Evolutionary conservation across 768 basidiomycete species (phyloP).

Genomic region (Lactarius sp.): DNA sequence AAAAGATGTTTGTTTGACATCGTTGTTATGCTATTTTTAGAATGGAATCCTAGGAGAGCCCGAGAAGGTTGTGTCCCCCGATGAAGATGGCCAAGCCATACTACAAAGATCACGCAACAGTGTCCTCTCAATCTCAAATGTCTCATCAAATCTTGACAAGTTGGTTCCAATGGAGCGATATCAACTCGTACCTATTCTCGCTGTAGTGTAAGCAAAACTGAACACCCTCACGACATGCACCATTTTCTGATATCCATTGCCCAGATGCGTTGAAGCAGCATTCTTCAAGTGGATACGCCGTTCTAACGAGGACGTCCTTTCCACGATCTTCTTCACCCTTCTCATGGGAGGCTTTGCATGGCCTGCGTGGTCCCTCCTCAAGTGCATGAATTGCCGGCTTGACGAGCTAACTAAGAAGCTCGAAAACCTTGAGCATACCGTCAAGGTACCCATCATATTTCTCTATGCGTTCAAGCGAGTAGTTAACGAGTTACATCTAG

Average conservation of each 20-base stretch:
- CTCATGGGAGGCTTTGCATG: slow-evolving; percentile 5
- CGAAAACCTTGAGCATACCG: slow-evolving; percentile 3
- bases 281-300: not conserved
- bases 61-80: not conserved
- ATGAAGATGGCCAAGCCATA: not conserved
- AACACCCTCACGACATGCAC: not conserved
- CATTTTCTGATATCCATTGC: not conserved
- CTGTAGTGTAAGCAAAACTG: slow-evolving; percentile 3
- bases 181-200: not conserved
- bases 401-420: not conserved
- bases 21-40: not conserved
- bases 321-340: slow-evolving; percentile 2
- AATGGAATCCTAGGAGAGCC: not conserved
- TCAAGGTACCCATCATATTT: not conserved
- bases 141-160: slow-evolving; percentile 1
- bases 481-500: not conserved
- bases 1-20: not conserved
- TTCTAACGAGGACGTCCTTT: not conserved
- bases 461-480: not conserved
- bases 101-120: not conserved
- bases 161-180: not conserved
- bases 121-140: not conserved
- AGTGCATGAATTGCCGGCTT: not conserved
- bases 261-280: not conserved
- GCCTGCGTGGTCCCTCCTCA: slow-evolving; percentile 2